These are phyloP conservation scores for Quercus variabilis DNA, from an alignment of 306 rosid genomes.

Conservation along the genomic window DNA sequence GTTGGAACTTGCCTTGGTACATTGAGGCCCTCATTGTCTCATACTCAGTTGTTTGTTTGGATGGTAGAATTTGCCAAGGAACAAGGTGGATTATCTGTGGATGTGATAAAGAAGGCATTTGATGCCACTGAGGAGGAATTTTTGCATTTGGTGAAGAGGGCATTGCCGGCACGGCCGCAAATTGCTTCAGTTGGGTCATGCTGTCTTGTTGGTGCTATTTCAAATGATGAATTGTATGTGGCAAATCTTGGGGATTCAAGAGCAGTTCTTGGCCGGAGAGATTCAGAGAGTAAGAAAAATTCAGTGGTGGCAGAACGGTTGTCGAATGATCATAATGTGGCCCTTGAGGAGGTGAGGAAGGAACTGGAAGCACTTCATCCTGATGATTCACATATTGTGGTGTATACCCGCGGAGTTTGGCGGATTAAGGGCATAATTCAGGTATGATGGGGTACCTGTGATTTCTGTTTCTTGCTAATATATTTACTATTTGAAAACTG, in stretches of 20 bases:
- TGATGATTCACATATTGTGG: constrained; percentile 79
- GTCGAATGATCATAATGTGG: constrained; percentile 93
- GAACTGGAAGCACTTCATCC: constrained; percentile 95
- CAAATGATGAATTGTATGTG: constrained; percentile 63
- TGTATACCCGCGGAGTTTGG: constrained; percentile 83
- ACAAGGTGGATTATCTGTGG: constrained; percentile 81
- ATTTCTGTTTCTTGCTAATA: neutral
- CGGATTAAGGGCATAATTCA: constrained; percentile 97
- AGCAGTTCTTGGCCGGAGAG: constrained; percentile 79
- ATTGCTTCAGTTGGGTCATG: constrained; percentile 93
- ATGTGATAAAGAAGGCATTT: constrained; percentile 86
- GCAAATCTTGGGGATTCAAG: constrained; percentile 97
- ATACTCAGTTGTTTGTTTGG: constrained; percentile 9
- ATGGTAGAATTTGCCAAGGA: constrained; percentile 71
- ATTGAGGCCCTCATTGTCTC: neutral
- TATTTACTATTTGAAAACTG: neutral
- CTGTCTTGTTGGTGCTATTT: constrained; percentile 87
- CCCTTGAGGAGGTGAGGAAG: constrained; percentile 81
- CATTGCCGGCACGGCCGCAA: constrained; percentile 52
- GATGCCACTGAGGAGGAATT: constrained; percentile 86
- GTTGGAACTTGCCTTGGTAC: neutral
- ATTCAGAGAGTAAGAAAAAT: constrained; percentile 14
- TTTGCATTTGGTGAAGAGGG: constrained; percentile 62
- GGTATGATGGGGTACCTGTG: constrained; percentile 37
- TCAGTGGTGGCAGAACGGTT: constrained; percentile 67